Evolutionary conservation across 306 rosid genomes (phyloP), one percentile per base, ranked within the genome.

Genomic region (Cucurbita pepo): DNA sequence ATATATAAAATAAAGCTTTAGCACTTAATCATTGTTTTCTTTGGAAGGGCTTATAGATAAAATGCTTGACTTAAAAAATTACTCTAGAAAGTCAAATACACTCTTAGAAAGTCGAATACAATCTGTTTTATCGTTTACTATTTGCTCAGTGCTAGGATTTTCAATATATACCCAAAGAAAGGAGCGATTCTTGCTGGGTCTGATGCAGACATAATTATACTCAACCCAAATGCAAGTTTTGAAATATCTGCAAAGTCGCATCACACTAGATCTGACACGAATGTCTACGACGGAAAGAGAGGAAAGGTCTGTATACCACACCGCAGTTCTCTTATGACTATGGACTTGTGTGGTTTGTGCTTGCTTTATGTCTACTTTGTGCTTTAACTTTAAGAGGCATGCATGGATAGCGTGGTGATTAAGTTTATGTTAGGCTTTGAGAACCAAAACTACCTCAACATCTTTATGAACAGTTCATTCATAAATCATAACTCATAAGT

Each of bases 161-260:
- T 93, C 86, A 93, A 93, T 82, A 83, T 93, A 82, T 93, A 90
- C 85, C 98, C 98, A 5, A 90, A 80, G 84, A 93, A 89, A 82
- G 90, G 91, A 14, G 90, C 87, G 8, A 82, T 87, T 75, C 87
- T 84, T 71, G 81, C 86, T 10, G 98, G 98, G 63, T 90, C 97
- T 56, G 98, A 93, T 88, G 98, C 98, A 75, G 98, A 93, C 82
- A 88, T 93, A 71, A 90, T 93, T 73, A 86, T 93, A 81, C 85
- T 93, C 62, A 87, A 90, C 81, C 98, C 97, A 80, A 93, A 93
- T 69, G 82, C 96, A 75, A 90, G 84, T 77, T 83, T 93, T 72
- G 96, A 90, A 78, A 85, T 93, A 74, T 76, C 88, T 56, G 81
- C 97, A 16, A 83, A 87, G 82, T 83, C 87, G 47, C 98, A 93